A percentile compares a stretch with the other conserved stretches of the same genome.
Conservation (phyloP, 1,284 basidiomycete genomes). For the Taiwanofungus camphoratus region DNA sequence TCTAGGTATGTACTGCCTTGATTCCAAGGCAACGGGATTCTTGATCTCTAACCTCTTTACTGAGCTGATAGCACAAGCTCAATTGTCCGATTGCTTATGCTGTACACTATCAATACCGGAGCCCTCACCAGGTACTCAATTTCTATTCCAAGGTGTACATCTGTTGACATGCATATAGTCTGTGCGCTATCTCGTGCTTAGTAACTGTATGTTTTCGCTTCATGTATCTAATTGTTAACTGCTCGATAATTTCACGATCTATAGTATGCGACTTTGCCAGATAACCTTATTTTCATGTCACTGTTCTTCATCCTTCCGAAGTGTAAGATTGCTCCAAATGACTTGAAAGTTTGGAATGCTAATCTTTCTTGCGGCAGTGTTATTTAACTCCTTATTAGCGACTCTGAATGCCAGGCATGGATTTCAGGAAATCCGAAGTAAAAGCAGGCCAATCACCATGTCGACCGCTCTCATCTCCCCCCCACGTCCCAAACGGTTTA, state of each 20-base stretch:
- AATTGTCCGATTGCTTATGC: not conserved
- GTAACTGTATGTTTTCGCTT: conserved; percentile 1
- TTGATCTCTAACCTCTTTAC: not conserved
- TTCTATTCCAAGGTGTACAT: not conserved
- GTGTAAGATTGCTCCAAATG: not conserved
- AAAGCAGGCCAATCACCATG: not conserved
- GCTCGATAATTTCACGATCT: not conserved
- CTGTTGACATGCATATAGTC: not conserved
- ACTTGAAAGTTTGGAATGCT: not conserved
- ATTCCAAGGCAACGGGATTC: not conserved
- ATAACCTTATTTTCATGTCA: conserved; percentile 8
- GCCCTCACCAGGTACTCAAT: conserved; percentile 1
- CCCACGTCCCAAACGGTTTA: no score
- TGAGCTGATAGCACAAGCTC: not conserved
- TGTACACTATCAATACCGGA: conserved; percentile 7
- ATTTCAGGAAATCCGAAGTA: not conserved
- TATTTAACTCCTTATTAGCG: conserved; percentile 8
- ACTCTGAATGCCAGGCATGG: conserved; percentile 5
- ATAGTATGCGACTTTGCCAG: conserved; percentile 5
- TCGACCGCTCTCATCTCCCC: no score
- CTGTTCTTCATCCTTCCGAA: conserved; percentile 11
- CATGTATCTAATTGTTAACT: not conserved
- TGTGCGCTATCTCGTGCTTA: conserved; percentile 6
- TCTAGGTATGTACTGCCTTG: not conserved
- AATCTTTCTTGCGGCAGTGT: conserved; percentile 3